A percentile compares a stretch with the other conserved stretches of the same genome.
phyloP scores from a whole-genome alignment of 2,329 filamentous ascomycete species.

The Colletotrichum filicis region DNA sequence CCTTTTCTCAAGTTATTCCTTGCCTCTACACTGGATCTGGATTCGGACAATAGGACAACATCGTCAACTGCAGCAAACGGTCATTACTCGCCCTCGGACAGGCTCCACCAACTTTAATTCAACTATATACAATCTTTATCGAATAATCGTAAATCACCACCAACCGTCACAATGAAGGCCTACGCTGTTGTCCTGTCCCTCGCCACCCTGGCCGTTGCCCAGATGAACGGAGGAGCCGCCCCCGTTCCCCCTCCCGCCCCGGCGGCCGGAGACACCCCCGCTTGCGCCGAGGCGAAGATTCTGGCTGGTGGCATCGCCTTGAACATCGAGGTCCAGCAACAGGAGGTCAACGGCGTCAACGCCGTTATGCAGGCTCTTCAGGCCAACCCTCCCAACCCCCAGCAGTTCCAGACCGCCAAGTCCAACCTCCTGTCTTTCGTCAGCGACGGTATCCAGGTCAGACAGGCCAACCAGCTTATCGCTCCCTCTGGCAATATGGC shows the following conservation, averaged over 20 bases:
- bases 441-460: conserved; percentile 32
- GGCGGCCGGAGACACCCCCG: conserved; percentile 18
- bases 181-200: conserved; percentile 30
- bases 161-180: conserved; percentile 19
- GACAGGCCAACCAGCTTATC: conserved; percentile 33
- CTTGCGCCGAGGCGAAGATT: conserved; percentile 34
- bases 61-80: conserved; percentile 23
- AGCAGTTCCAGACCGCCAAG: conserved; percentile 35
- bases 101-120: conserved; percentile 1
- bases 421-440: conserved; percentile 33
- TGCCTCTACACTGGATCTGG: conserved; percentile 23
- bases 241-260: conserved; percentile 17
- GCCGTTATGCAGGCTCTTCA: conserved; percentile 25
- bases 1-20: fast-evolving
- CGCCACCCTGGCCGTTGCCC: conserved; percentile 12
- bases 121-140: conserved; percentile 21
- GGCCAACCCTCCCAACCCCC: conserved; percentile 28
- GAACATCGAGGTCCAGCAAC: conserved; percentile 33
- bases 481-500: conserved; percentile 27
- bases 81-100: conserved; percentile 27
- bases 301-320: conserved; percentile 30
- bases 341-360: conserved; percentile 23
- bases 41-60: conserved; percentile 23
- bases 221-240: neutral
- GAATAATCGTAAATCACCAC: neutral